These are phyloP conservation scores for Clausena lansium DNA, from an alignment of 345 rosid genomes.

Conservation along the genomic window DNA sequence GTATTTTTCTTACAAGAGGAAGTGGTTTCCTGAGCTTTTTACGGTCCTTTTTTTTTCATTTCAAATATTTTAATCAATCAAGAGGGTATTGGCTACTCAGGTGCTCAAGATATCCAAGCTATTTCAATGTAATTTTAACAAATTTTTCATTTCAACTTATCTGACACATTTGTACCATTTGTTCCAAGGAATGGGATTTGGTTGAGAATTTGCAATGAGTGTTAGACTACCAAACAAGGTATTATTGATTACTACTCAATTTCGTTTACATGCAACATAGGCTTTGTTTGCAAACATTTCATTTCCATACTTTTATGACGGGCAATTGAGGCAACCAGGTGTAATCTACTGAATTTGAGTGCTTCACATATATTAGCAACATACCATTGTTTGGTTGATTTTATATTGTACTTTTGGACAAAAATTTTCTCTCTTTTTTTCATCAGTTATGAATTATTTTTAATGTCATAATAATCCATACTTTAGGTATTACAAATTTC, in stretches of 20 bases:
- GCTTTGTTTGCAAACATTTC: conserved; percentile 3
- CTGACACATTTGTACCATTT: conserved; percentile 10
- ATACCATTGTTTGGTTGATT: conserved; percentile 3
- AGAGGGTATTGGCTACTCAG: conserved; percentile 91
- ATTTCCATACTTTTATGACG: background rate
- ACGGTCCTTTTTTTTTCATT: background rate
- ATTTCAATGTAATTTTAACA: conserved; percentile 20
- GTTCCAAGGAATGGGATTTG: conserved; percentile 83
- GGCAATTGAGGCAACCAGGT: background rate
- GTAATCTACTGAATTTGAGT: background rate
- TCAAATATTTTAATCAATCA: conserved; percentile 58
- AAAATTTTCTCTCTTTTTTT: background rate
- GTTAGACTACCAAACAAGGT: conserved; percentile 90
- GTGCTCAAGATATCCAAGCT: conserved; percentile 89
- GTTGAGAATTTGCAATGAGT: conserved; percentile 81
- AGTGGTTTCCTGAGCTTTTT: background rate
- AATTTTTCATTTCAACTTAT: conserved; percentile 2
- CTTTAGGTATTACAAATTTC: conserved; percentile 83
- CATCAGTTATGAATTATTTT: background rate
- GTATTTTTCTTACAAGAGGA: background rate
- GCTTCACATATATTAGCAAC: background rate
- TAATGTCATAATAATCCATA: conserved; percentile 5
- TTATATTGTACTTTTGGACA: background rate
- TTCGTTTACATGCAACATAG: background rate
- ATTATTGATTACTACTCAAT: background rate